These are phyloP conservation scores for Circinella umbellata DNA, from an alignment of 371 early-diverging fungal species.

Conservation along the genomic window DNA sequence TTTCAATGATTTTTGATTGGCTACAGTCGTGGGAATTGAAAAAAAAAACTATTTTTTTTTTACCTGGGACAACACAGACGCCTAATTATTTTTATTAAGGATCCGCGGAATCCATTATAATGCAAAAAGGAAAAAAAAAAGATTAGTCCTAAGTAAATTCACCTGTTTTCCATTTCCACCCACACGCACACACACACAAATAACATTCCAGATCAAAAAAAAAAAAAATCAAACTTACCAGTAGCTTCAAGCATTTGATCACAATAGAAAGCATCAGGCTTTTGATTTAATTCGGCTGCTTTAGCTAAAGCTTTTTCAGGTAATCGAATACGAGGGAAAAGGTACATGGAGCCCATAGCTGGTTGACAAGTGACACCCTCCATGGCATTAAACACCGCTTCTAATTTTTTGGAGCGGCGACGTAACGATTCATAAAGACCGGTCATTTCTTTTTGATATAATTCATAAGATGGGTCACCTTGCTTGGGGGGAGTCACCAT, in stretches of 20 bases:
- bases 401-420: slow-evolving; percentile 80
- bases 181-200: too few relatives aligned
- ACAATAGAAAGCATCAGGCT: slow-evolving; percentile 76
- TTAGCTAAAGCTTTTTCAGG: slow-evolving; percentile 76
- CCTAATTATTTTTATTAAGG: neutral
- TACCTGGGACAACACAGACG: slow-evolving; percentile 21
- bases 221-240: slow-evolving; percentile 53
- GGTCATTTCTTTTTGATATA: slow-evolving; percentile 74
- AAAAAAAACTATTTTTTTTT: neutral
- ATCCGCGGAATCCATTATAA: neutral
- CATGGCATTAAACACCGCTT: slow-evolving; percentile 79
- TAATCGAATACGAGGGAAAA: slow-evolving; percentile 87
- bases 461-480: slow-evolving; percentile 81
- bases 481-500: slow-evolving; percentile 92
- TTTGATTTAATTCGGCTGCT: slow-evolving; percentile 64
- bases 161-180: too few relatives aligned
- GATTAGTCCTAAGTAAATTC: too few relatives aligned
- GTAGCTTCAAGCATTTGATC: slow-evolving; percentile 76
- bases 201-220: neutral
- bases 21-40: slow-evolving; percentile 10
- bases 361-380: slow-evolving; percentile 89
- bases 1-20: slow-evolving; percentile 2
- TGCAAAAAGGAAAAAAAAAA: too few relatives aligned
- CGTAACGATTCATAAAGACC: slow-evolving; percentile 84
- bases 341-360: slow-evolving; percentile 95